Evolutionary conservation across 2,329 filamentous ascomycete species (phyloP).

Genomic region (Ophiocordyceps australis): DNA sequence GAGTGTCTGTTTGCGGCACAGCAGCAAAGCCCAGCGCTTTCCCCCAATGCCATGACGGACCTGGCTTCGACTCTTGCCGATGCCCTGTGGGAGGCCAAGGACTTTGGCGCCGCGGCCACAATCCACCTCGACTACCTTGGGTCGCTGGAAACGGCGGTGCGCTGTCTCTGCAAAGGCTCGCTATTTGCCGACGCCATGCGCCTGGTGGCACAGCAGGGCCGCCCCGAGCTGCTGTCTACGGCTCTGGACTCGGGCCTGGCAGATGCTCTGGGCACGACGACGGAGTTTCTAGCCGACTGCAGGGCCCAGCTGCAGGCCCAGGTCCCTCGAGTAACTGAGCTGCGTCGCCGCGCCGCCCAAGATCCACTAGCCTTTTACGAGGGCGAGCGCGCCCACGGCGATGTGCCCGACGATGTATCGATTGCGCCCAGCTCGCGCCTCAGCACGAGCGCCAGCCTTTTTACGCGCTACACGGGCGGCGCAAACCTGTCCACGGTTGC

Average conservation of each 20-base stretch:
- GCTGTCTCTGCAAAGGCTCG: conserved; percentile 72
- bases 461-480: conserved; percentile 79
- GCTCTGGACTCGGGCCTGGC: conserved; percentile 64
- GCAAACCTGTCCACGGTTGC: conserved; percentile 45
- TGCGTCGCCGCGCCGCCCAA: conserved; percentile 61
- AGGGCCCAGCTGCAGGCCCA: conserved; percentile 70
- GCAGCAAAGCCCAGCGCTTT: conserved; percentile 42
- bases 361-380: conserved; percentile 85
- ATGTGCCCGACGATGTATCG: conserved; percentile 83
- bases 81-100: conserved; percentile 65
- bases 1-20: conserved; percentile 72
- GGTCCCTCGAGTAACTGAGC: conserved; percentile 67
- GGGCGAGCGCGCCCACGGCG: conserved; percentile 47
- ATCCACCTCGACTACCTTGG: conserved; percentile 69
- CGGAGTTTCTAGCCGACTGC: conserved; percentile 88
- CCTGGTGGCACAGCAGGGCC: conserved; percentile 42
- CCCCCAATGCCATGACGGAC: conserved; percentile 37
- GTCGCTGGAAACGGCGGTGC: conserved; percentile 51
- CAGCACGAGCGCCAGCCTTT: conserved; percentile 71
- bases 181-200: conserved; percentile 82
- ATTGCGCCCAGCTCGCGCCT: conserved; percentile 67
- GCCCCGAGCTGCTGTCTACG: conserved; percentile 41
- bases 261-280: conserved; percentile 66
- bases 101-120: conserved; percentile 61
- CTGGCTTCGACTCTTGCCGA: conserved; percentile 64